Evolutionary conservation across 225 moss, liverwort and hornwort species (phyloP), one percentile per base, ranked within the genome.

Genomic region (Marchantia polymorpha): DNA sequence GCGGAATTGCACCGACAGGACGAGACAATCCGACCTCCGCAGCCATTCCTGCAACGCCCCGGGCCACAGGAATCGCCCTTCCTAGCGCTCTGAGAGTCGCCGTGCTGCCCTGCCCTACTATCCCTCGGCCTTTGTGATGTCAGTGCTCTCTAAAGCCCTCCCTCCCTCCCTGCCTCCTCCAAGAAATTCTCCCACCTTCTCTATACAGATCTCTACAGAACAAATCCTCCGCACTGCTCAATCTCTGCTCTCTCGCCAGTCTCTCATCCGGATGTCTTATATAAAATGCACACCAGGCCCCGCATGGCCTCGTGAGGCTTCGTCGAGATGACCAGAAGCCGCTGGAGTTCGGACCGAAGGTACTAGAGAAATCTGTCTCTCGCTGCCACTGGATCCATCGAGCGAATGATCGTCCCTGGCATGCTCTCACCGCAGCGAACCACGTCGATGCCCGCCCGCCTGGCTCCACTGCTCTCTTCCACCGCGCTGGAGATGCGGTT

Each of bases 31-130:
- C 58, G n/a, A 52, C 72, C 58, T 25, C 58, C 13, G 59, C 59
- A 12, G 61, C 73, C 58, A 73, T 52, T 73, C 74, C 65, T 74
- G 81, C 16, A 17, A 68, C 64, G 60, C 65, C 52, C 9, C 29
- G 81, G 49, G 64, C 81, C 20, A 46, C 64, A 75, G 75, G 75
- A 81, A 75, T 11, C 46, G 81, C 49, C 75, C 81, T 74, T n/a
- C 58, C 81, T 64, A 81, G 39, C 19, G 30, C 81, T 52, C 50
- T 46, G 17, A 81, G 29, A 52, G 63, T 52, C 75, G 74, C 81
- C 81, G 81, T 81, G 14, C 47, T 80, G 76, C 30, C 17, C 75
- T 59, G 52, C 72, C 23, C n/a, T n/a, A n/a, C n/a, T 72, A 8
- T 3, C 8, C 0, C 52, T 23, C 25, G n/a, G 20, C 7, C 69